Base-by-base conservation (phyloP, 1,139 yeast genomes). In the Geotrichum europaeum region DNA sequence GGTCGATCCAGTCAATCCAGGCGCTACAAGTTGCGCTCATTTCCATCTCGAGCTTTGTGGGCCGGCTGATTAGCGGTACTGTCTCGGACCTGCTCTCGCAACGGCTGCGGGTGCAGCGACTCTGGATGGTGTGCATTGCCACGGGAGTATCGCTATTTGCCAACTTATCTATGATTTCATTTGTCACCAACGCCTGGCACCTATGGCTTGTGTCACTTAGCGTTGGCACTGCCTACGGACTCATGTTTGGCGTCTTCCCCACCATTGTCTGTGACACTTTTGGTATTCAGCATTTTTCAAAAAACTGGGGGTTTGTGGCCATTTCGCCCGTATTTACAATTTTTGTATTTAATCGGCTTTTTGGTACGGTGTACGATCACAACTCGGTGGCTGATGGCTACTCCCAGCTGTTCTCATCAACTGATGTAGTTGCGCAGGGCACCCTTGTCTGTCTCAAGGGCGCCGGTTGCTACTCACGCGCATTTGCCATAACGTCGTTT, bases 221-320 rank as follows among this genome's bases (percentile, higher is more conserved):
- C 3, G 79, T 84, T 62, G 96, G 96, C 0, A 75, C 79, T 59
- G 84, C 90, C 2, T 89, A 87, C 73, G 96, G 96, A 1, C 79
- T 86, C 49, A 76, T 84, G 49, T 89, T 86, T 73, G 91, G 96
- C 0, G 82, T 89, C 4, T 86, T 83, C 70, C 96, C 96, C 0
- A 85, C 90, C 0, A 82, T 87, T 28, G 78, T 87, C 43, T 84
- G 91, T 0, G 96, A 89, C 67, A 75, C 82, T 13, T 88, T 87
- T 73, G 90, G 90, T 34, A 79, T 89, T 66, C 78, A 76, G 25
- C 81, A 84, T 32, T 89, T 87, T 70, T 85, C 90, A 55, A 85
- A 89, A 40, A 80, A 88, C 40, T 89, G 96, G 95, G 92, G 96
- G 0, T 72, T 85, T 56, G 76, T 84, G 2, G 69, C 73, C 49